Percentiles rank a stretch among this genome's conserved stretches.
Evolutionary conservation across 441 rosid species (phyloP).

Genomic region (Pelargonium myrrhifolium): DNA sequence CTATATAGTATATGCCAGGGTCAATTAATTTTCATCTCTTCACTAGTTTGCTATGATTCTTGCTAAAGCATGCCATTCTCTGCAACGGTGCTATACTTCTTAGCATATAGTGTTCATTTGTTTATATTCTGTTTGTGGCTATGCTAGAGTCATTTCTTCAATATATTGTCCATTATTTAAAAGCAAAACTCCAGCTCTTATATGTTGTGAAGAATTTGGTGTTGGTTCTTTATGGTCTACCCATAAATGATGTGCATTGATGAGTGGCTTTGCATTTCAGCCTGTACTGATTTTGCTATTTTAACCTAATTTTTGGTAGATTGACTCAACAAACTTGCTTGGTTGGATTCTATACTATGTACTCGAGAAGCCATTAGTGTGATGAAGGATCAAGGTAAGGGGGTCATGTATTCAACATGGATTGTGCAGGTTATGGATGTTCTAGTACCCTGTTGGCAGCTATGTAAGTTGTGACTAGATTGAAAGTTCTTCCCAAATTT

Average conservation of each 20-base stretch:
- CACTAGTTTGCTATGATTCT: no score
- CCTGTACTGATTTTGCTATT: constrained; percentile 1
- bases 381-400: constrained; percentile 58
- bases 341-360: constrained; percentile 85
- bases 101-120: no score
- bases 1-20: no score
- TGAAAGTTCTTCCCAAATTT: background rate
- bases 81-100: no score
- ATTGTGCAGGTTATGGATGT: constrained; percentile 93
- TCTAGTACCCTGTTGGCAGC: constrained; percentile 95
- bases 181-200: no score
- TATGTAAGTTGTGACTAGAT: constrained; percentile 48
- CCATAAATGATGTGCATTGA: background rate
- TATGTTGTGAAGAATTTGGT: no score
- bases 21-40: no score
- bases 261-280: background rate
- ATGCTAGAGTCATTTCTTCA: no score
- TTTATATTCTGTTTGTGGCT: no score
- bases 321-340: constrained; percentile 81
- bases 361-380: constrained; percentile 76
- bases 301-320: constrained; percentile 32
- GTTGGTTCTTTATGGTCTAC: background rate
- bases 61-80: no score
- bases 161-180: no score
- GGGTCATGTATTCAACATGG: constrained; percentile 91